phyloP scores from a whole-genome alignment of 768 basidiomycete genomes.

The Boletales sp. region DNA sequence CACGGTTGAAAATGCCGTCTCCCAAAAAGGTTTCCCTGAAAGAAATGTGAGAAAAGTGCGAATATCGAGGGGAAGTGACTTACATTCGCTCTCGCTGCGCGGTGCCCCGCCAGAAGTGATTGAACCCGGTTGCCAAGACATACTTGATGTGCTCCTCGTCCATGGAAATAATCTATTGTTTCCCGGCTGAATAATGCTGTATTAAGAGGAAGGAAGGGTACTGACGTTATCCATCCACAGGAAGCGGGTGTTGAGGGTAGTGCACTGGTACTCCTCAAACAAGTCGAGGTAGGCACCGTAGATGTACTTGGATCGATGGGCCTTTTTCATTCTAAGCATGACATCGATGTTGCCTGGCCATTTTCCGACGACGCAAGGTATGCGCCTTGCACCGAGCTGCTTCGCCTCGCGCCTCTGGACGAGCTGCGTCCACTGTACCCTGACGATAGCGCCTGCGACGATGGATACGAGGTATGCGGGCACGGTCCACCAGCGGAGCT shows the following conservation, averaged over 20 bases:
- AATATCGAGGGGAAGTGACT: constrained; percentile 19
- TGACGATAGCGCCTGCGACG: constrained; percentile 36
- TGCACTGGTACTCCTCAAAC: constrained; percentile 67
- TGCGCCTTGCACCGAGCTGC: constrained; percentile 46
- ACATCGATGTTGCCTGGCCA: constrained; percentile 81
- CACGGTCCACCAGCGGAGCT: constrained; percentile 34
- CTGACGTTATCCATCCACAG: constrained; percentile 68
- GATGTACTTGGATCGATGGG: constrained; percentile 57
- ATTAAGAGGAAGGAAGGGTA: constrained; percentile 5
- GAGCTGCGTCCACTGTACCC: constrained; percentile 33
- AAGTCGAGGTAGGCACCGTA: constrained; percentile 61
- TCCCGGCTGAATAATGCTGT: neutral
- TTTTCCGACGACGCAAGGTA: constrained; percentile 59
- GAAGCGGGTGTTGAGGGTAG: constrained; percentile 65
- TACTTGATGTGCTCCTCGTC: constrained; percentile 68
- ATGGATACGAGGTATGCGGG: constrained; percentile 42
- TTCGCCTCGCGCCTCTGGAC: constrained; percentile 42
- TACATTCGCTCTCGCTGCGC: constrained; percentile 65
- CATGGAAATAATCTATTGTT: constrained; percentile 63
- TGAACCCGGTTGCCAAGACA: constrained; percentile 62
- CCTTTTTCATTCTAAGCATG: constrained; percentile 50
- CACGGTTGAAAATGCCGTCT: constrained; percentile 73
- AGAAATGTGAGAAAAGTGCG: constrained; percentile 9
- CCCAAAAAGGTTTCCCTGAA: constrained; percentile 55
- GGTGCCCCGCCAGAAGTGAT: constrained; percentile 63